These are phyloP conservation scores for Allantophomopsis lycopodina DNA, from an alignment of 2,329 filamentous ascomycete genomes.

Conservation along the genomic window DNA sequence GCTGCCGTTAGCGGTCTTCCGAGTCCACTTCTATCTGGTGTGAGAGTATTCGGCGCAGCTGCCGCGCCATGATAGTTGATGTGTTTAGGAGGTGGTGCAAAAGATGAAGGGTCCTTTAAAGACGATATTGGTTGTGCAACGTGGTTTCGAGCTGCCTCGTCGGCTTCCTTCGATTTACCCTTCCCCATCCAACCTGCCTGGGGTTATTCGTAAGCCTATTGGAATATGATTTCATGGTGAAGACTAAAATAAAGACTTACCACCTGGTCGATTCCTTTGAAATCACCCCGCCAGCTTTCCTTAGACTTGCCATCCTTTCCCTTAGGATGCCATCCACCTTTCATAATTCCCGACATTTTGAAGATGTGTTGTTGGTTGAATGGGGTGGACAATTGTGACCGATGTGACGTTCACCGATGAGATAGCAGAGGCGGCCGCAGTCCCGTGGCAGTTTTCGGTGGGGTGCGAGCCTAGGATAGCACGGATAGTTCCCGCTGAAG, in stretches of 20 bases:
- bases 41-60: constrained; percentile 13
- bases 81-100: constrained; percentile 53
- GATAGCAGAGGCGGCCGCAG: too few species aligned
- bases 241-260: constrained; percentile 3
- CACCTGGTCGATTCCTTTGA: constrained; percentile 20
- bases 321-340: constrained; percentile 39
- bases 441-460: too few species aligned
- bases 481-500: too few species aligned
- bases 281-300: constrained; percentile 34
- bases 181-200: constrained; percentile 14
- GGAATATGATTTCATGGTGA: too few species aligned
- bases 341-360: constrained; percentile 30
- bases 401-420: too few species aligned
- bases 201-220: not conserved
- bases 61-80: constrained; percentile 16
- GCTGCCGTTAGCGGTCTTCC: constrained; percentile 27
- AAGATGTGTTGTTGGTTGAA: constrained; percentile 21
- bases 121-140: constrained; percentile 36
- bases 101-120: constrained; percentile 48
- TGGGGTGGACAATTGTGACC: too few species aligned
- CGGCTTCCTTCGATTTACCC: constrained; percentile 17
- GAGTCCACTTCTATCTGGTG: constrained; percentile 22
- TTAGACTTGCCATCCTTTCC: constrained; percentile 31
- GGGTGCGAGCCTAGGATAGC: too few species aligned
- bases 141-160: constrained; percentile 7